Evolutionary conservation across 2,329 filamentous ascomycete genomes (phyloP), one percentile per base, ranked within the genome.

Genomic region (Aspergillus transmontanensis): DNA sequence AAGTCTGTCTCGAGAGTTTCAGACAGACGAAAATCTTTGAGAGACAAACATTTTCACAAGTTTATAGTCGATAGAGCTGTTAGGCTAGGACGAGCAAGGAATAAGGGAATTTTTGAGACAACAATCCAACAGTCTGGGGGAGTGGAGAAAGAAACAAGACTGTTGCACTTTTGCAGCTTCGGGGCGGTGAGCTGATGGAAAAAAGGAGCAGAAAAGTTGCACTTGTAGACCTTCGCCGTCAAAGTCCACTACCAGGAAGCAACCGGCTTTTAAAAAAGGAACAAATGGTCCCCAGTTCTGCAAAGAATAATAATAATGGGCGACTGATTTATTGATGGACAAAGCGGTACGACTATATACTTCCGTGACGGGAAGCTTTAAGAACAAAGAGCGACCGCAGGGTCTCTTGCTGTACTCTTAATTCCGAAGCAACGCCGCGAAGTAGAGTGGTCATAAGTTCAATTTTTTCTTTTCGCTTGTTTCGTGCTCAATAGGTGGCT

Each of bases 181-280:
- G 58, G 58, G 63, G 61, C 64, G 64, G 64, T 65, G 64, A 65
- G 64, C 58, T 63, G 59, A 36, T 55, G 43, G 23, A 60, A 61
- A 58, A 50, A 58, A 58, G 55, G 23, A 62, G 34, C 55, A 54
- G 56, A 23, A 57, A 45, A 53, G 41, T 34, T 58, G 57, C 46
- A 28, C 36, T 43, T 21, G 28, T 30, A 59, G 45, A 39, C 56
- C 45, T 46, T 45, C 43, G n/a, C 57, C 60, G 55, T 57, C 39
- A 46, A 43, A 59, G 28, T 36, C 30, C 34, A 48, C 55, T 39
- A 64, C 28, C 48, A 55, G 32, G 56, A 14, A 50, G 23, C 26
- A 23, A 28, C 36, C 36, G 26, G 58, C 26, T 14, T 34, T 21
- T 26, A 6, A 39, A 21, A 43, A 50, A 53, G 28, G 58, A 54